These are phyloP conservation scores for Saturnispora dispora DNA, from an alignment of 805 yeast genomes.

Conservation along the genomic window DNA sequence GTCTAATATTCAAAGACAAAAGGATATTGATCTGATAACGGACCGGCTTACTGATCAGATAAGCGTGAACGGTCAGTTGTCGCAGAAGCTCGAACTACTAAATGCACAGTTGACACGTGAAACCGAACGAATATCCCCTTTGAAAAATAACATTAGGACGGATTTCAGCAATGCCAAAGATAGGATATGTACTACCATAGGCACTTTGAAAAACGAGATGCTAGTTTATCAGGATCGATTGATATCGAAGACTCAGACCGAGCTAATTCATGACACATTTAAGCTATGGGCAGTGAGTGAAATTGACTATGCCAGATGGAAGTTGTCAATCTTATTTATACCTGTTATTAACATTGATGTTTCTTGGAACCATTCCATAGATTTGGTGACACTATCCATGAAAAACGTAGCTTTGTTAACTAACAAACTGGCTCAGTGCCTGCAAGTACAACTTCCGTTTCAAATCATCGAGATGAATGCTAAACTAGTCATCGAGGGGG, in stretches of 20 bases:
- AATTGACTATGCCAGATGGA: conserved; percentile 4
- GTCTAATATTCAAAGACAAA: background rate
- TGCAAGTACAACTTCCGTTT: conserved; percentile 19
- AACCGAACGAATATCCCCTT: background rate
- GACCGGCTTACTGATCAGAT: background rate
- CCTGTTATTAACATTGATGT: conserved; percentile 22
- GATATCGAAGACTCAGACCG: conserved; percentile 3
- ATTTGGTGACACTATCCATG: conserved; percentile 18
- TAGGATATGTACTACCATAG: background rate
- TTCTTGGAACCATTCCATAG: conserved; percentile 15
- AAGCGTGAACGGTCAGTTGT: background rate
- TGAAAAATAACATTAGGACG: background rate
- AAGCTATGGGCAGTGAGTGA: conserved; percentile 7
- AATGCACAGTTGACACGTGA: background rate
- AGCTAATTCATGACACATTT: background rate
- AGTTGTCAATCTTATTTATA: conserved; percentile 15
- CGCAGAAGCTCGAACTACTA: background rate
- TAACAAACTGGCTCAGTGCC: conserved; percentile 12
- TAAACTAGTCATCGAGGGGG: conserved; percentile 2
- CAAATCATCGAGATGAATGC: conserved; percentile 6
- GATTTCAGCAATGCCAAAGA: background rate
- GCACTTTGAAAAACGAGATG: background rate
- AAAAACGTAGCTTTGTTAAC: conserved; percentile 16
- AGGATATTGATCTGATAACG: background rate
- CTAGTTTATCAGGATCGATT: background rate